Evolutionary conservation across 2,329 filamentous ascomycete genomes (phyloP).

Genomic region (Cadophora sp.): DNA sequence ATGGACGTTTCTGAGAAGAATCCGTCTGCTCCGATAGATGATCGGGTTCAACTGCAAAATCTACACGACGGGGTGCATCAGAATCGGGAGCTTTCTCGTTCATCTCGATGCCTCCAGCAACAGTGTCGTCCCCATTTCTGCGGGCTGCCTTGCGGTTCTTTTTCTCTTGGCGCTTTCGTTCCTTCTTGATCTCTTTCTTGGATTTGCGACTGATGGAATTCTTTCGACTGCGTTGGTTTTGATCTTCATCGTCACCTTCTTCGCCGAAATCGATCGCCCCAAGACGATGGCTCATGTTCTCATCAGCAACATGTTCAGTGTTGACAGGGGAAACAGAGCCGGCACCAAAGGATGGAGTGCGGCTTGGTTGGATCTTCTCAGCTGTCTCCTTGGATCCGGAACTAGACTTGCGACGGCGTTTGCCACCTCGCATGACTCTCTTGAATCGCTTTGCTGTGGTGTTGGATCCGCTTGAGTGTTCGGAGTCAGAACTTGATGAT

Average conservation of each 20-base stretch:
- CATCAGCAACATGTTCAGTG: constrained; percentile 36
- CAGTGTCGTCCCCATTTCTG: constrained; percentile 35
- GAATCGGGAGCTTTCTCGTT: constrained; percentile 36
- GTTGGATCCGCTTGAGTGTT: constrained; percentile 69
- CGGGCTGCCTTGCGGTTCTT: constrained; percentile 37
- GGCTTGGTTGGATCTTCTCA: constrained; percentile 47
- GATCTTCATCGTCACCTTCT: constrained; percentile 58
- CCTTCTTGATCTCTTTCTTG: constrained; percentile 48
- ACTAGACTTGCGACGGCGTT: constrained; percentile 76
- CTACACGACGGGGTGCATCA: constrained; percentile 61
- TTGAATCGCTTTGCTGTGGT: constrained; percentile 80
- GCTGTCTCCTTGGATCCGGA: constrained; percentile 69
- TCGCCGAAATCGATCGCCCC: constrained; percentile 56
- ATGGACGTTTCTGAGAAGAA: constrained; percentile 51
- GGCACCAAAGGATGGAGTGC: constrained; percentile 52
- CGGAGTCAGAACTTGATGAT: constrained; percentile 71
- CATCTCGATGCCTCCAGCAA: constrained; percentile 34
- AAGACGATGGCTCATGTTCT: constrained; percentile 38
- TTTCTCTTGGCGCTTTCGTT: constrained; percentile 40
- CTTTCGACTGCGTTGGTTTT: constrained; percentile 36
- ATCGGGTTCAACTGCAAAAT: constrained; percentile 57
- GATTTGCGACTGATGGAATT: constrained; percentile 39
- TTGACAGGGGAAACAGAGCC: constrained; percentile 35
- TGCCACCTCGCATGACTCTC: constrained; percentile 71
- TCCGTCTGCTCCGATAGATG: constrained; percentile 41